Evolutionary conservation across 1,284 basidiomycete species (phyloP), one percentile per base, ranked within the genome.

Genomic region (Leccinum fuscescens): DNA sequence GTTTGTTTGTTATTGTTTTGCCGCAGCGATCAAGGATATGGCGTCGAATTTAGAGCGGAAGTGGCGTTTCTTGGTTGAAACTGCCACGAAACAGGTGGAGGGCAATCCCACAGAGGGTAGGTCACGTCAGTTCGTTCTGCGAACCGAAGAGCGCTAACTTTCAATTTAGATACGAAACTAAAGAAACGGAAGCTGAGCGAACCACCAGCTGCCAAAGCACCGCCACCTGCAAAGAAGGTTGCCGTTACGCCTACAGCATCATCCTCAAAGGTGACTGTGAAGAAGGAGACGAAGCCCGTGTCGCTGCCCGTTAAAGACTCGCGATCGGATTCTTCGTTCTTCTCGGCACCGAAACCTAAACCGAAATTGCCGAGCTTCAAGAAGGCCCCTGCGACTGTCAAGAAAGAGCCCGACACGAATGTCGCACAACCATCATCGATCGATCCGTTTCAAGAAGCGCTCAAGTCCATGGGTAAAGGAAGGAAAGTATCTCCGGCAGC

Each of bases 21-120:
- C 77, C 78, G 72, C 80, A 92, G 90, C 90, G 76, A 85, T 92
- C 87, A 90, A 90, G 86, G 91, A 93, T 79, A 90, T 93, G 88
- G 90, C 91, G 69, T 84, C 84, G 72, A 92, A 90, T 78, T 80
- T 93, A 77, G 89, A 91, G 78, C 84, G 83, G 71, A 86, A 85
- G 78, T 93, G 90, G 90, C 84, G 88, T 64, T 78, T 79, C 65
- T 76, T 90, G 74, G 76, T 88, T 56, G 71, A 77, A 62, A 67
- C 61, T 62, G 69, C 74, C 64, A 74, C 76, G 74, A 84, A 81
- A 74, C 72, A 72, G 68, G 72, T 63, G 69, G 79, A 82, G 67
- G 77, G 64, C 60, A 82, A 83, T 67, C 75, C 74, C 56, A 67
- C 70, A 62, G 88, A 90, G 80, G 90, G 89, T 92, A 76, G 78